A percentile compares a stretch with the other conserved stretches of the same genome.
These are phyloP conservation scores for Earliella scabrosa DNA, from an alignment of 1,284 basidiomycete genomes.

Conservation along the genomic window DNA sequence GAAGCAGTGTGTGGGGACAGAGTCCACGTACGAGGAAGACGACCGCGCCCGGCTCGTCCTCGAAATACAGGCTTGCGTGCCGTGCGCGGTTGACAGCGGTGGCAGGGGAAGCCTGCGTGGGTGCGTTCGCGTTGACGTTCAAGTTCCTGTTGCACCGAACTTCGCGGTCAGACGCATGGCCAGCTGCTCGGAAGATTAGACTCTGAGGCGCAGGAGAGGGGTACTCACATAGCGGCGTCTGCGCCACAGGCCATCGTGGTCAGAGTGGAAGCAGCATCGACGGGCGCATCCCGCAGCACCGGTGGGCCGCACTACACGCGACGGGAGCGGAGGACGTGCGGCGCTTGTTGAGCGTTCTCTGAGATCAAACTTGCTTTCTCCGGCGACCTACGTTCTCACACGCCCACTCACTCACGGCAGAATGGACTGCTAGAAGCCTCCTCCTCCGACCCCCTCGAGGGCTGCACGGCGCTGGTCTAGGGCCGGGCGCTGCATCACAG, in stretches of 20 bases:
- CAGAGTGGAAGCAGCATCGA: background rate
- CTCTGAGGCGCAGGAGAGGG: too few species aligned
- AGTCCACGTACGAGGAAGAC: conserved; percentile 28
- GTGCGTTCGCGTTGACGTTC: too few species aligned
- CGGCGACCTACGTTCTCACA: conserved; percentile 6
- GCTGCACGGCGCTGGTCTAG: background rate
- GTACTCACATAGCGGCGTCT: too few species aligned
- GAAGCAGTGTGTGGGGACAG: background rate
- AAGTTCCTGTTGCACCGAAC: too few species aligned
- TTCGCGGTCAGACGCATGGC: too few species aligned
- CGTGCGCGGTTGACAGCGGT: background rate
- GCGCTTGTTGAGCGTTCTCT: conserved; percentile 6
- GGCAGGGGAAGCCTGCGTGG: background rate
- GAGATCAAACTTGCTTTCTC: background rate
- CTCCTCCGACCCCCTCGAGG: too few species aligned
- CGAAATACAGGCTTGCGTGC: conserved; percentile 29
- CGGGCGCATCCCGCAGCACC: background rate
- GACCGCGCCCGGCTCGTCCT: conserved; percentile 23
- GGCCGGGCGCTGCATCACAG: too few species aligned
- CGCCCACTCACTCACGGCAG: background rate
- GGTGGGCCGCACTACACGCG: conserved; percentile 4
- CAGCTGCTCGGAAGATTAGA: too few species aligned
- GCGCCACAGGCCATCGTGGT: too few species aligned
- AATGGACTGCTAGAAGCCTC: background rate
- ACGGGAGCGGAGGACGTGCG: too few species aligned